Percentiles rank a stretch among this genome's conserved stretches.
phyloP scores from a whole-genome alignment of 2,329 filamentous ascomycete genomes.

The Diaporthe sp. region DNA sequence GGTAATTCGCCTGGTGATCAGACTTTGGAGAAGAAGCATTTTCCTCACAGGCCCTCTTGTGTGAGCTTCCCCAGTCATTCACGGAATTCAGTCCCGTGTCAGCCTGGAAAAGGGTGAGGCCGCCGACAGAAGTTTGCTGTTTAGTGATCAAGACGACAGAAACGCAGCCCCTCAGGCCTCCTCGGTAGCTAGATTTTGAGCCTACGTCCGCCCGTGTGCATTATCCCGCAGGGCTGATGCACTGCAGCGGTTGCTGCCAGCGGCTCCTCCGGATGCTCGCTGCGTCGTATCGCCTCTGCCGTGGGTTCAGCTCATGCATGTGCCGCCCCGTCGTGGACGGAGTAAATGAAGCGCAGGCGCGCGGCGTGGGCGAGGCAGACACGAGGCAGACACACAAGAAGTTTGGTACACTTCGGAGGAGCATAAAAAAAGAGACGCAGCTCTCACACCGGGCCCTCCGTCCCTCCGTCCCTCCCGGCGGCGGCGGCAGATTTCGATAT shows the following conservation, averaged over 20 bases:
- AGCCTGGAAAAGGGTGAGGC: background rate
- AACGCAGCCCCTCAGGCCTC: background rate
- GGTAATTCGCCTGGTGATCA: background rate
- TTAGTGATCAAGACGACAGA: background rate
- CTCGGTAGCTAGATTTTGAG: background rate
- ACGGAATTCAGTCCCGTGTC: no score
- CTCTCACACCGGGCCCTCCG: conserved; percentile 1
- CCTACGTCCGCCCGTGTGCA: no score
- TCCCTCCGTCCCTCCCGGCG: background rate
- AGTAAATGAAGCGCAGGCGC: background rate
- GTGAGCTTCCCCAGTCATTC: background rate
- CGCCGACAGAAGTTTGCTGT: background rate
- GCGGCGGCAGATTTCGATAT: background rate
- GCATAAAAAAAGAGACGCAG: background rate
- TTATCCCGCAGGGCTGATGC: background rate
- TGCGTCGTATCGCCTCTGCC: background rate
- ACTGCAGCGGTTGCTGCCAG: background rate
- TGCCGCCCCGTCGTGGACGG: background rate
- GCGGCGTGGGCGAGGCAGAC: background rate
- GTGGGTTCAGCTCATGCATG: conserved; percentile 5
- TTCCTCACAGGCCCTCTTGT: background rate
- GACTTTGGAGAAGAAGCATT: background rate
- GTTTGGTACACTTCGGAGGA: background rate
- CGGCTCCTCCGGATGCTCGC: background rate
- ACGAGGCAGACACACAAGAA: background rate